Percentiles rank a stretch among this genome's conserved stretches.
Evolutionary conservation across 73 alveolate species (phyloP).

Genomic region (Durusdinium trenchii): DNA sequence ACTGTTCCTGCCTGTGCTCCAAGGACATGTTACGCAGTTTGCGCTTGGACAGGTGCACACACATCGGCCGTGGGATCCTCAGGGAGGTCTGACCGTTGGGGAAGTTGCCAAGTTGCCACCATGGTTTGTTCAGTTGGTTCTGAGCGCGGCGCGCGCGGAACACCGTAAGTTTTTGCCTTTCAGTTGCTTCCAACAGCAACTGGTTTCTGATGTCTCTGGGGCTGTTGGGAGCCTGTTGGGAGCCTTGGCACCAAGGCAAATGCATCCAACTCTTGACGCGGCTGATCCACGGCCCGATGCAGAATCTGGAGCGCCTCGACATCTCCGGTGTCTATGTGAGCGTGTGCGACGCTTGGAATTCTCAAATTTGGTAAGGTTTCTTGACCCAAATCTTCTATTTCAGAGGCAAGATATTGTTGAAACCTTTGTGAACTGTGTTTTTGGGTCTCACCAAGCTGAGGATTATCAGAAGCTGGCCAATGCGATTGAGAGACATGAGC

Average conservation of each 20-base stretch:
- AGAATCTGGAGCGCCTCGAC: constrained; percentile 67
- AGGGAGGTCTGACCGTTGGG: too few relatives aligned
- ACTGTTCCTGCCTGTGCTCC: background rate
- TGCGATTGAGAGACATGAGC: constrained; percentile 88
- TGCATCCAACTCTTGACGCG: constrained; percentile 61
- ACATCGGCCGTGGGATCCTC: too few relatives aligned
- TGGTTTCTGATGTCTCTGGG: too few relatives aligned
- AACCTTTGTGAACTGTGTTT: background rate
- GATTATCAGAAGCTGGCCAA: constrained; percentile 67
- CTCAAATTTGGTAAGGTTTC: background rate
- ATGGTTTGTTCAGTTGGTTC: too few relatives aligned
- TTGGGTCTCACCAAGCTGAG: background rate
- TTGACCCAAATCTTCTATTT: background rate
- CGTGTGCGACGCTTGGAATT: constrained; percentile 28
- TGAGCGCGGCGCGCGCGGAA: too few relatives aligned
- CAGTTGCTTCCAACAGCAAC: too few relatives aligned
- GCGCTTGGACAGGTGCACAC: constrained; percentile 48
- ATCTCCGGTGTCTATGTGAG: constrained; percentile 86
- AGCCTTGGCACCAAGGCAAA: constrained; percentile 17
- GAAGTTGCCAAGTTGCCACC: too few relatives aligned
- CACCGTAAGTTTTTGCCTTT: too few relatives aligned
- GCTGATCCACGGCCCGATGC: constrained; percentile 77
- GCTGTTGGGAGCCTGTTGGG: too few relatives aligned
- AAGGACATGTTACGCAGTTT: too few relatives aligned
- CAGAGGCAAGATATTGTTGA: background rate